Conservation (phyloP, 78 protist species). For the Anaeramoeba ignava region DNA sequence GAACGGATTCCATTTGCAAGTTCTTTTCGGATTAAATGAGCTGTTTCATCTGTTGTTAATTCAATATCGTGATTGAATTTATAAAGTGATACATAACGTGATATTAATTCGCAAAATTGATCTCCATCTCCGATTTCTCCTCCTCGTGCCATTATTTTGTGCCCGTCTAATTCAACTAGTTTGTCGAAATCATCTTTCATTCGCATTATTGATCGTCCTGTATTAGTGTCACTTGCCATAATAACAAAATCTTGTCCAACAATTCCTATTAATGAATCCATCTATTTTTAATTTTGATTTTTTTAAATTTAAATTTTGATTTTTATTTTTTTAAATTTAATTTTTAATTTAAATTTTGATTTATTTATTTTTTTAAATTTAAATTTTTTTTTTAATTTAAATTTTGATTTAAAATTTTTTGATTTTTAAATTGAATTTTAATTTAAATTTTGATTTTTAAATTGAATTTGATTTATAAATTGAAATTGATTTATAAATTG, state of each 20-base stretch:
- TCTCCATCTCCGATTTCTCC: not conserved
- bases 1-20: not conserved
- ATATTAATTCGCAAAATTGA: not conserved
- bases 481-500: too few relatives aligned
- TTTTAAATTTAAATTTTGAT: too few relatives aligned
- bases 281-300: too few relatives aligned
- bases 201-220: not conserved
- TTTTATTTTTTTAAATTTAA: too few relatives aligned
- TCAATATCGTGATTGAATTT: not conserved
- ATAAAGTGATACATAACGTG: not conserved
- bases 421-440: too few relatives aligned
- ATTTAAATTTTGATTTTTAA: too few relatives aligned
- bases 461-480: too few relatives aligned
- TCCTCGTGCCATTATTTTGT: not conserved
- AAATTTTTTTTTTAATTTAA: too few relatives aligned
- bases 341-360: too few relatives aligned
- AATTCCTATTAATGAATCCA: not conserved
- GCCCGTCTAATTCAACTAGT: not conserved
- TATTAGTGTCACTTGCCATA: not conserved
- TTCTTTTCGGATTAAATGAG: not conserved
- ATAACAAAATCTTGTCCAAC: constrained; percentile 1
- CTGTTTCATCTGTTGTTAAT: not conserved
- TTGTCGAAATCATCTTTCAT: not conserved
- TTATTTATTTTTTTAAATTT: too few relatives aligned
- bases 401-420: too few relatives aligned